Conservation (phyloP, 768 basidiomycete genomes). For the Lentinula edodes region DNA sequence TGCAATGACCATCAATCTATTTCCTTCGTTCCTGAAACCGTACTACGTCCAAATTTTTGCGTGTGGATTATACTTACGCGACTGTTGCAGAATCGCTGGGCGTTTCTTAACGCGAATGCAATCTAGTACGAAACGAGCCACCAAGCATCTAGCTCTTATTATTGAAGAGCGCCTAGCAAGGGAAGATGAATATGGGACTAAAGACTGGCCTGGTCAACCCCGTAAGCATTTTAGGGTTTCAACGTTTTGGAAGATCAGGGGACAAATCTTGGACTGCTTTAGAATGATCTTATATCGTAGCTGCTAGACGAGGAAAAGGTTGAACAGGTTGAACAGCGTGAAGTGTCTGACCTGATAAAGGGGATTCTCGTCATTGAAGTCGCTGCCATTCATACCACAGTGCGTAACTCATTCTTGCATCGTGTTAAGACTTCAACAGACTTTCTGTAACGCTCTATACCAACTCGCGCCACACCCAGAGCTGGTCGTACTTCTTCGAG, state of each 20-base stretch:
- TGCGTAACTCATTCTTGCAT: constrained; percentile 9
- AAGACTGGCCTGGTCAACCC: constrained; percentile 11
- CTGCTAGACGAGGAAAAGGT: constrained; percentile 33
- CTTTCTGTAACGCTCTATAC: constrained; percentile 30
- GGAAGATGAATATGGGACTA: constrained; percentile 7
- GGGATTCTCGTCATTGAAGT: constrained; percentile 36
- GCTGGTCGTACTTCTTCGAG: constrained; percentile 28
- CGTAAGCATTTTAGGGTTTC: neutral
- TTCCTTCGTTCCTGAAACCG: constrained; percentile 25
- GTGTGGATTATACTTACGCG: neutral
- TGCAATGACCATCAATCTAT: constrained; percentile 17
- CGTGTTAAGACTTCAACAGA: constrained; percentile 16
- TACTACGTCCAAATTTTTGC: neutral
- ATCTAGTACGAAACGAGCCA: constrained; percentile 7
- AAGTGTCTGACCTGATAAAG: constrained; percentile 23
- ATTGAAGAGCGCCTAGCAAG: constrained; percentile 10
- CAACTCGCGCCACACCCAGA: constrained; percentile 30
- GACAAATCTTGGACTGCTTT: neutral
- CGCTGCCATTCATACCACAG: constrained; percentile 39
- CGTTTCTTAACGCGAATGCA: constrained; percentile 10
- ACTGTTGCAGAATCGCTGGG: constrained; percentile 7
- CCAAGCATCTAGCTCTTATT: constrained; percentile 10
- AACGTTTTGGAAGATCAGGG: neutral
- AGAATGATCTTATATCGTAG: constrained; percentile 44
- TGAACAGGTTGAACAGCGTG: constrained; percentile 23